A percentile compares a stretch with the other conserved stretches of the same genome.
phyloP scores from a whole-genome alignment of 768 basidiomycete genomes.

The Steccherinum ochraceum region DNA sequence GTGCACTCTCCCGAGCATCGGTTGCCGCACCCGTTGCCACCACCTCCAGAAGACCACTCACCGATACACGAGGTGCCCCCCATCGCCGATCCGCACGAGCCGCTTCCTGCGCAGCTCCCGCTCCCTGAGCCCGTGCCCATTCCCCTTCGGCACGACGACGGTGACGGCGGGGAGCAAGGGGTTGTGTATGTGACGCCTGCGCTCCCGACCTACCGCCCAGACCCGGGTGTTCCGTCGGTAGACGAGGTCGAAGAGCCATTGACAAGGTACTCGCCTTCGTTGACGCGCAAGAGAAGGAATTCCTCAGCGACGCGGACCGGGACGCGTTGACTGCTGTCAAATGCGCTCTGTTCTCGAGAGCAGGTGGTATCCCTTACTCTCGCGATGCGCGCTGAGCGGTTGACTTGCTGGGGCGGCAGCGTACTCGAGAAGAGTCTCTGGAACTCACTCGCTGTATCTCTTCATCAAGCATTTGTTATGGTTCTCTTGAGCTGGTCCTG shows the following conservation, averaged over 20 bases:
- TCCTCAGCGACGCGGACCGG: constrained; percentile 24
- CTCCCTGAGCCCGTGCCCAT: constrained; percentile 4
- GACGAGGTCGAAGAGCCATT: constrained; percentile 47
- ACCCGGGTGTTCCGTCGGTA: constrained; percentile 26
- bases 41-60: not conserved
- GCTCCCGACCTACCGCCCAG: constrained; percentile 6
- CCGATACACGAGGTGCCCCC: not conserved
- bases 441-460: not conserved
- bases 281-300: constrained; percentile 39
- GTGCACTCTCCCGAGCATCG: not conserved
- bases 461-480: not conserved
- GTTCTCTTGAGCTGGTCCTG: not conserved
- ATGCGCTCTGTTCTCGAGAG: not conserved
- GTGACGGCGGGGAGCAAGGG: constrained; percentile 2
- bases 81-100: constrained; percentile 3
- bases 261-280: constrained; percentile 49
- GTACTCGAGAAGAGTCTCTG: not conserved
- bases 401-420: too few species aligned
- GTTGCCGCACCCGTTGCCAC: not conserved
- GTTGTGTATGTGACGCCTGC: constrained; percentile 5
- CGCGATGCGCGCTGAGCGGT: not conserved
- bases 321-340: not conserved
- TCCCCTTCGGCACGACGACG: constrained; percentile 3
- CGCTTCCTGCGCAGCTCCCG: not conserved
- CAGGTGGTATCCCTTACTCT: not conserved